phyloP scores from a whole-genome alignment of 2,329 filamentous ascomycete species.

The Talaromyces sp. region DNA sequence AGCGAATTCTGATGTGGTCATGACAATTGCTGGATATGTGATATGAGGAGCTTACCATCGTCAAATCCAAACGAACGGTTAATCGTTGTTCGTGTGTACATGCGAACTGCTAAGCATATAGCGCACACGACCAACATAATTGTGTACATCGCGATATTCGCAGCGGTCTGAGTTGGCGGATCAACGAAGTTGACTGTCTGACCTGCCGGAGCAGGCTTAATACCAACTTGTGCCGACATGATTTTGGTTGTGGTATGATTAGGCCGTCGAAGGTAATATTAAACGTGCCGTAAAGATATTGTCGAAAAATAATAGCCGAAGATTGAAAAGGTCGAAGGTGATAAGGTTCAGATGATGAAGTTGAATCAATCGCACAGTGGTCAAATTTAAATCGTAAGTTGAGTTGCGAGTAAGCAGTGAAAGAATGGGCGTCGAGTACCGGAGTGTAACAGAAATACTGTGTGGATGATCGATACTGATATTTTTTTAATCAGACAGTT shows the following conservation, averaged over 20 bases:
- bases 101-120: background rate
- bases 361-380: background rate
- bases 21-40: background rate
- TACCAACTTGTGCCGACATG: background rate
- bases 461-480: background rate
- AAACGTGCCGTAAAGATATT: background rate
- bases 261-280: background rate
- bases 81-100: background rate
- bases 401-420: background rate
- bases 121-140: background rate
- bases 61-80: conserved; percentile 9
- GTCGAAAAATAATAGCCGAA: background rate
- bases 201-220: conserved; percentile 8
- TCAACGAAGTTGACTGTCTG: conserved; percentile 2
- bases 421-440: background rate
- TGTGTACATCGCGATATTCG: conserved; percentile 13
- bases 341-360: background rate
- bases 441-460: background rate
- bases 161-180: background rate
- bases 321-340: background rate
- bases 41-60: background rate
- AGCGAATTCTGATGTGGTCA: background rate
- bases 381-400: background rate
- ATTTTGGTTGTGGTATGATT: background rate
- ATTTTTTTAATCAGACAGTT: background rate